Base-by-base conservation (phyloP, 352 stramenopile species). In the Phytophthora sp. region DNA sequence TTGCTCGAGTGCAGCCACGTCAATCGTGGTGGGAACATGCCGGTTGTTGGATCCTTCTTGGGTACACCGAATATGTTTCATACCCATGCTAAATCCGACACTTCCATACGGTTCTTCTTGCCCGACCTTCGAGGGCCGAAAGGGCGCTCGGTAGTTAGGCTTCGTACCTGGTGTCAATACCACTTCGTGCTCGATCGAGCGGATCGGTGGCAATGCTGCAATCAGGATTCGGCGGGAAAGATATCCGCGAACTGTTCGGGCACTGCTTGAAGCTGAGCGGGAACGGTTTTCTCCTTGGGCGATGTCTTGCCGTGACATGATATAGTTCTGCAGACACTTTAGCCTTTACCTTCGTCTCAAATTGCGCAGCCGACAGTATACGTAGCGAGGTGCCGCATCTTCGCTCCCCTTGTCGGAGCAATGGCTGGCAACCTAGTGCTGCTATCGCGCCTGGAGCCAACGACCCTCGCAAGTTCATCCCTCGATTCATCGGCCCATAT, bases 1-100 rank as follows among this genome's bases (percentile, higher is more conserved):
- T n/a, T n/a, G n/a, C n/a, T n/a, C n/a, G n/a, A n/a, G n/a, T n/a
- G n/a, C n/a, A n/a, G n/a, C n/a, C n/a, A n/a, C n/a, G n/a, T n/a
- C n/a, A 52, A 26, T 3, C 59, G 36, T 1, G 29, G 36, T 20
- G 30, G 30, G 13, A 46, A 45, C 27, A 46, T 51, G 27, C 54
- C 54, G 1, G 41, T 53, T 33, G 12, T 21, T 16, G 31, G 42
- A 41, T 68, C 41, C 30, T n/a, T 57, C 12, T 67, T 68, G 2
- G 59, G 41, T 3, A 61, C 36, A 0, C 39, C 41, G 24, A 68
- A 68, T 15, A 68, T 57, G 39, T 62, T 63, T 18, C 30, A 39
- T 3, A 63, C 53, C 52, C 44, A 63, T 1, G 61, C 44, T 7
- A 45, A 63, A 23, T 63, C 26, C 0, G 61, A 63, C 13, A 58